Evolutionary conservation across 352 stramenopile species (phyloP), one percentile per base, ranked within the genome.

Genomic region (Pythium dissotocum): DNA sequence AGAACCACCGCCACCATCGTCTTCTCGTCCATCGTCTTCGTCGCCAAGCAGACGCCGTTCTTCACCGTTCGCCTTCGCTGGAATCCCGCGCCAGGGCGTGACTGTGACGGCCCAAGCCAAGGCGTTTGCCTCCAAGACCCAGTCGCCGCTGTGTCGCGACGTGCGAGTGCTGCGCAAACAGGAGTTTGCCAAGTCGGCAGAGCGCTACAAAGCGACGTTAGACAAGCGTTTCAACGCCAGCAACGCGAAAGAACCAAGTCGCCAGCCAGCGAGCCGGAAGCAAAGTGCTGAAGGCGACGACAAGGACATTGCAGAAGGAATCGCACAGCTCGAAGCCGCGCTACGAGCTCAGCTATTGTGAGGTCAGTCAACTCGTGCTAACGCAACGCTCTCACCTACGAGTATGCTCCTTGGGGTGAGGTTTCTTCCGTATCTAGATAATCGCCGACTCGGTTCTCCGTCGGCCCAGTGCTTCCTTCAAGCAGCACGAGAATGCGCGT

Each of bases 41-140:
- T 51, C 63, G 36, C 12, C 26, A 8, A 60, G 32, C 16, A 48
- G 52, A 42, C n/a, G 54, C 13, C 62, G 40, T 21, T 53, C 66
- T 30, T 69, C 61, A 3, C 18, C 16, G 16, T 32, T 55, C 6
- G 18, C 6, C 8, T 86, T 75, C 33, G 58, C 73, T 12, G 78
- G 80, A 1, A 70, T 82, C 16, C 82, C 83, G 10, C 73, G 82
- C 46, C 60, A 56, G 18, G 83, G 82, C 12, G 80, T 89, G 0
- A 72, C 77, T 2, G 62, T 91, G 16, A 88, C 83, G 8, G 24
- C 38, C 8, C 63, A 82, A 18, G 77, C 77, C 2, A 87, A 80
- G 62, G 65, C 59, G 16, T 88, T 87, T 58, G 72, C 73, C 9
- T 65, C 64, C 32, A 75, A 53, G 26, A 77, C 44, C 14, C 72